These are phyloP conservation scores for Curvularia hawaiiensis DNA, from an alignment of 2,329 filamentous ascomycete species.

Conservation along the genomic window DNA sequence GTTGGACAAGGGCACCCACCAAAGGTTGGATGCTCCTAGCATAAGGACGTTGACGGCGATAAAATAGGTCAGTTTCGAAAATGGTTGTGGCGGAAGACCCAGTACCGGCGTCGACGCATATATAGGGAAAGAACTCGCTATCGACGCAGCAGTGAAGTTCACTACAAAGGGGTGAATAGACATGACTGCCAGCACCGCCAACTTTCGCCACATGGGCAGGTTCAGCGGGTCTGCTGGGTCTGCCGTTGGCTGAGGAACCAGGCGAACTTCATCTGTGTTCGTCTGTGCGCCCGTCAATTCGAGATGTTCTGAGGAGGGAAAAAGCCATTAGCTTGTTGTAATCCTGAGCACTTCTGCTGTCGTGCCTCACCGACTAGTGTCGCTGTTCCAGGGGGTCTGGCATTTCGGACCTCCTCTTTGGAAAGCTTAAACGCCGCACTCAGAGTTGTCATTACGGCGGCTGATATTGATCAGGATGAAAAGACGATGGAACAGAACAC, in stretches of 20 bases:
- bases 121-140: constrained; percentile 45
- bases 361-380: constrained; percentile 45
- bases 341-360: neutral
- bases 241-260: constrained; percentile 47
- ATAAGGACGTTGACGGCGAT: constrained; percentile 49
- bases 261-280: constrained; percentile 43
- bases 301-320: constrained; percentile 29
- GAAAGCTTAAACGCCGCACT: constrained; percentile 46
- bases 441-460: constrained; percentile 40
- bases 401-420: constrained; percentile 47
- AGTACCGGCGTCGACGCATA: constrained; percentile 41
- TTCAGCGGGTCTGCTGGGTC: constrained; percentile 51
- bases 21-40: constrained; percentile 47
- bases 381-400: constrained; percentile 49
- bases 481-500: neutral
- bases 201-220: constrained; percentile 46
- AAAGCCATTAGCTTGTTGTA: constrained; percentile 2
- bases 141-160: constrained; percentile 45
- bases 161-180: constrained; percentile 46
- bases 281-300: constrained; percentile 40
- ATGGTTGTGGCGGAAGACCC: constrained; percentile 36
- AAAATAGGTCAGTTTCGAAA: constrained; percentile 44
- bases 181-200: constrained; percentile 44
- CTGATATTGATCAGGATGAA: neutral
- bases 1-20: constrained; percentile 51